Percentiles rank a stretch among this genome's conserved stretches.
Conservation (phyloP, 225 moss, liverwort and hornwort genomes). For the Asterella californica region DNA sequence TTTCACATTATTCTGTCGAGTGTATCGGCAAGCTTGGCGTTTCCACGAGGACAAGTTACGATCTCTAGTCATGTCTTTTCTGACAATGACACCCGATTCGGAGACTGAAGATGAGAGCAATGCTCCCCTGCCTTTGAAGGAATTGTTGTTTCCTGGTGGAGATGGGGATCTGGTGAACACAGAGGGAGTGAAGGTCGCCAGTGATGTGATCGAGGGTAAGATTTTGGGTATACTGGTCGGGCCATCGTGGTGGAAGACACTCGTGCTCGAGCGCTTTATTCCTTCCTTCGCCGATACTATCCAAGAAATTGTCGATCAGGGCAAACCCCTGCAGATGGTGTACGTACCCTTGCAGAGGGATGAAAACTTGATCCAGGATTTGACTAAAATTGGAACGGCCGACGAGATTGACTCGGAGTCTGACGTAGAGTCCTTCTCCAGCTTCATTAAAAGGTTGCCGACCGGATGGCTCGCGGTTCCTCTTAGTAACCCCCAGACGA, state of each 20-base stretch:
- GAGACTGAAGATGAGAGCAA: neutral
- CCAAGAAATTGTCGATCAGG: conserved; percentile 10
- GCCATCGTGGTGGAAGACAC: conserved; percentile 23
- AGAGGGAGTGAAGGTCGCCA: neutral
- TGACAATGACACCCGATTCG: neutral
- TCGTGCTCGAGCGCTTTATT: neutral
- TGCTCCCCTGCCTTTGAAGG: neutral
- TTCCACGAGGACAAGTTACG: neutral
- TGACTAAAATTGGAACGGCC: neutral
- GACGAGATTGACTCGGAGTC: neutral
- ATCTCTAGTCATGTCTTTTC: neutral
- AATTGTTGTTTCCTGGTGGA: conserved; percentile 20
- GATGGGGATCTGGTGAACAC: conserved; percentile 19
- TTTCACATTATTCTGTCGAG: no score
- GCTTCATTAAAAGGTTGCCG: conserved; percentile 14
- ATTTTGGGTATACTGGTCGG: conserved; percentile 23
- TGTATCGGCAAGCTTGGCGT: no score
- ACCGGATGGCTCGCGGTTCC: conserved; percentile 20
- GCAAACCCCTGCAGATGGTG: conserved; percentile 13
- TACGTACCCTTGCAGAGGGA: conserved; percentile 4
- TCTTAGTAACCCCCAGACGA: neutral
- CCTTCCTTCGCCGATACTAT: conserved; percentile 3
- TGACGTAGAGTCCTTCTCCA: conserved; percentile 18
- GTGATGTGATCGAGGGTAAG: conserved; percentile 18
- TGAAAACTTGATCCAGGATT: conserved; percentile 4